phyloP scores from a whole-genome alignment of 805 yeast species.

The Saccharomycopsis olivae region DNA sequence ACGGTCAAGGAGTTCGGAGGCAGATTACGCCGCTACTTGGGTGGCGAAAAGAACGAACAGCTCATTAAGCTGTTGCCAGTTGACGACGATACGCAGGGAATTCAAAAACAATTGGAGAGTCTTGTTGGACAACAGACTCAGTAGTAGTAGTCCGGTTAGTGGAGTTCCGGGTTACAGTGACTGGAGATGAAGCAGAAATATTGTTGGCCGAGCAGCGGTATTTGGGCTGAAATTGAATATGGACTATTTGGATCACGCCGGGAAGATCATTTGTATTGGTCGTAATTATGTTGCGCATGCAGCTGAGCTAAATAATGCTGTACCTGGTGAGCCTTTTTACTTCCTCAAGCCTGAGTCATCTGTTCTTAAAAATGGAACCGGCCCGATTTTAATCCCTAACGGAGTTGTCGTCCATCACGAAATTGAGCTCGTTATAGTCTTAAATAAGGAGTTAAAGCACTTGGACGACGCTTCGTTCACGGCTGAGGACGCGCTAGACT shows the following conservation, averaged over 20 bases:
- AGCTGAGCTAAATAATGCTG: constrained; percentile 71
- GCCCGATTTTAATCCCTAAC: constrained; percentile 70
- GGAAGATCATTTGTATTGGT: constrained; percentile 89
- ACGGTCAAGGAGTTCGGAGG: constrained; percentile 59
- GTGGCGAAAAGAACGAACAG: constrained; percentile 54
- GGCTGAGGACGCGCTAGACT: constrained; percentile 57
- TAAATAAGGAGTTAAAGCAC: constrained; percentile 55
- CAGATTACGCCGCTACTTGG: constrained; percentile 51
- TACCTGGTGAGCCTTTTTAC: constrained; percentile 83
- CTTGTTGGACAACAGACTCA: no score
- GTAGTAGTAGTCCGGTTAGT: no score
- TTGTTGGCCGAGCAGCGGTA: no score
- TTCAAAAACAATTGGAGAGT: constrained; percentile 45
- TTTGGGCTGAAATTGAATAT: no score
- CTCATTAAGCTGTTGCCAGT: constrained; percentile 33
- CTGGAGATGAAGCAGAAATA: no score
- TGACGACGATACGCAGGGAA: constrained; percentile 49
- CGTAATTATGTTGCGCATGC: constrained; percentile 94
- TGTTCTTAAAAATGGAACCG: constrained; percentile 38
- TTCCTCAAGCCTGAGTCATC: constrained; percentile 85
- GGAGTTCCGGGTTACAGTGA: no score
- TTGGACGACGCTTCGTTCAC: constrained; percentile 41
- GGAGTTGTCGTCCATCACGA: constrained; percentile 84
- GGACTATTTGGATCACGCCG: constrained; percentile 31
- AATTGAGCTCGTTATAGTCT: constrained; percentile 76